These are phyloP conservation scores for Fusarium xyrophilum DNA, from an alignment of 2,329 filamentous ascomycete species.

Conservation along the genomic window DNA sequence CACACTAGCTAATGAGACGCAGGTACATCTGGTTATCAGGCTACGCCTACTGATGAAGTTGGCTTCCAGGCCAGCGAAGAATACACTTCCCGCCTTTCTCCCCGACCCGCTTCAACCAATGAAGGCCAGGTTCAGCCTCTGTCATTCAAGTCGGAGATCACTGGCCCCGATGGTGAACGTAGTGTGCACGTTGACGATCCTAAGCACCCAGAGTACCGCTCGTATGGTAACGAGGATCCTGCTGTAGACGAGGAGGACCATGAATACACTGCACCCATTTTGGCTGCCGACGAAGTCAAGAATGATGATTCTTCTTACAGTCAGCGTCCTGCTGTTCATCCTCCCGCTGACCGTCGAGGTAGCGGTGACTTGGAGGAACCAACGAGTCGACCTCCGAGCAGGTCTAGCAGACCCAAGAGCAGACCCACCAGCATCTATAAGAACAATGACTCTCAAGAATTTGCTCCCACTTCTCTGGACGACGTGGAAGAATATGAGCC, in stretches of 20 bases:
- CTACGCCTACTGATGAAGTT: slow-evolving; percentile 89
- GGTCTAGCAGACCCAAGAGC: slow-evolving; percentile 48
- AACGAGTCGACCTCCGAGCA: slow-evolving; percentile 68
- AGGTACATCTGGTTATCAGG: slow-evolving; percentile 71
- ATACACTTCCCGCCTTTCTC: slow-evolving; percentile 78
- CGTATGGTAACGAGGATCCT: slow-evolving; percentile 50
- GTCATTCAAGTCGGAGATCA: slow-evolving; percentile 44
- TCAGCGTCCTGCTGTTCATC: slow-evolving; percentile 83
- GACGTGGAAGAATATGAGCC: slow-evolving; percentile 96
- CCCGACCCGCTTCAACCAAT: slow-evolving; percentile 56
- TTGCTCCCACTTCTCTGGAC: slow-evolving; percentile 75
- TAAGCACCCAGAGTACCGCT: slow-evolving; percentile 48
- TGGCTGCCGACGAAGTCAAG: slow-evolving; percentile 85
- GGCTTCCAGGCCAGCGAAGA: slow-evolving; percentile 88
- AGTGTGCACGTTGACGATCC: slow-evolving; percentile 77
- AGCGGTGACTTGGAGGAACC: slow-evolving; percentile 64
- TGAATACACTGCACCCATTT: slow-evolving; percentile 76
- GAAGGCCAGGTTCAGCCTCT: slow-evolving; percentile 23
- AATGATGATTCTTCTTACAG: slow-evolving; percentile 74
- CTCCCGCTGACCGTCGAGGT: slow-evolving; percentile 68
- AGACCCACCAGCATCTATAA: slow-evolving; percentile 64
- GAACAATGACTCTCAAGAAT: slow-evolving; percentile 57
- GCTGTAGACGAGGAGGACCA: slow-evolving; percentile 65
- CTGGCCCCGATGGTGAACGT: slow-evolving; percentile 59
- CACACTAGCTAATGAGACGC: slow-evolving; percentile 26